Percentiles rank a stretch among this genome's conserved stretches.
These are phyloP conservation scores for Boletus barrowsii DNA, from an alignment of 768 basidiomycete genomes.

Conservation along the genomic window DNA sequence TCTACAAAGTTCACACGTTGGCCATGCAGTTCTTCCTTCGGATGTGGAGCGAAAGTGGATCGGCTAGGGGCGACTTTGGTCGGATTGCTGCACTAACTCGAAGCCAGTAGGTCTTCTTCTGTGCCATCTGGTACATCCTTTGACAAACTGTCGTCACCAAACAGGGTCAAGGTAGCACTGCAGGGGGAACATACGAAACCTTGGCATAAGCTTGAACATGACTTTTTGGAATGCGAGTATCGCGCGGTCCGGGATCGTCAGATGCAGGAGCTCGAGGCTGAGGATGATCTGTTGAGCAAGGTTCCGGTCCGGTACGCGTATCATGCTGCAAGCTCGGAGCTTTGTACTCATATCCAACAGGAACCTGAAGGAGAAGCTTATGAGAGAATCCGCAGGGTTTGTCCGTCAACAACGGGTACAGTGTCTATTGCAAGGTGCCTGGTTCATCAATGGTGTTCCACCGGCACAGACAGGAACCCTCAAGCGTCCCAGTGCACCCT, in stretches of 20 bases:
- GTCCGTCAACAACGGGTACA: conserved; percentile 86
- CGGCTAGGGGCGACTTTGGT: conserved; percentile 70
- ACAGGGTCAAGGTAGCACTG: conserved; percentile 74
- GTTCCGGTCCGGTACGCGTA: conserved; percentile 72
- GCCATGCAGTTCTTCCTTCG: conserved; percentile 85
- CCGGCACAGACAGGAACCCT: conserved; percentile 39
- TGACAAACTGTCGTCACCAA: conserved; percentile 3
- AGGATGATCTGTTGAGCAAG: conserved; percentile 85
- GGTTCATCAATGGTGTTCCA: conserved; percentile 83
- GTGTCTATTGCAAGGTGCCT: conserved; percentile 84
- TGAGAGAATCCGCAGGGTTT: conserved; percentile 88
- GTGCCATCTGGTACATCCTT: background rate
- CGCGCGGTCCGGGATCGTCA: conserved; percentile 83
- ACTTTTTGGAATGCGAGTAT: conserved; percentile 80
- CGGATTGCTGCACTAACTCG: conserved; percentile 75
- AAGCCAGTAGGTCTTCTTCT: conserved; percentile 66
- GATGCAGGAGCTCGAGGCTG: conserved; percentile 85
- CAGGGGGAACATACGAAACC: conserved; percentile 67
- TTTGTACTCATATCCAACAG: conserved; percentile 37
- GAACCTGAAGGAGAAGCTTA: conserved; percentile 79
- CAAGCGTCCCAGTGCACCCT: conserved; percentile 61
- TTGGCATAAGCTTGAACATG: conserved; percentile 83
- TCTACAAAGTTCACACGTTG: conserved; percentile 75
- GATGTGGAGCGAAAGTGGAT: conserved; percentile 89
- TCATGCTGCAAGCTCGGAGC: background rate